Conservation (phyloP, 305 asterid genomes). For the Fraxinus ornus region DNA sequence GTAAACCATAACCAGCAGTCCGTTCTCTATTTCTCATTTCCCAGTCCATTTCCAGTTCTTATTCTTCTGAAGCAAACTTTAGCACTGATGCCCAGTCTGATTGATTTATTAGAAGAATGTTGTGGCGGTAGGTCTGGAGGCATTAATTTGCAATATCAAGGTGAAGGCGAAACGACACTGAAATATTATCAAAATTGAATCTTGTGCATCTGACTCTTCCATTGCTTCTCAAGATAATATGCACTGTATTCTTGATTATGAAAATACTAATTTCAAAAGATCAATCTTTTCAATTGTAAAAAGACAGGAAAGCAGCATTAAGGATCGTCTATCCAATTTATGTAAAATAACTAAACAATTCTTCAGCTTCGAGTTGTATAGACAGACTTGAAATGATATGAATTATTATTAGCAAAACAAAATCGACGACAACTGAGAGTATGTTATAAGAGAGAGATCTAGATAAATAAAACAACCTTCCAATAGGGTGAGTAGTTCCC, state of each 20-base stretch:
- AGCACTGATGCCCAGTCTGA: background rate
- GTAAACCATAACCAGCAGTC: background rate
- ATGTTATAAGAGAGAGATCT: background rate
- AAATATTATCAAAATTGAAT: background rate
- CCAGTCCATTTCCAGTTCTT: background rate
- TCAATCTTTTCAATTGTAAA: background rate
- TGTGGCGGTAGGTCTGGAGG: background rate
- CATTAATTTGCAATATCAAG: background rate
- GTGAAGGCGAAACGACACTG: background rate
- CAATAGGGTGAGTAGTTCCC: slow-evolving; percentile 99
- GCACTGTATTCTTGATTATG: background rate
- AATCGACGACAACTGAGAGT: background rate
- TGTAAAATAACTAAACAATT: slow-evolving; percentile 7
- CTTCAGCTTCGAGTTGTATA: background rate
- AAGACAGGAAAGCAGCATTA: background rate
- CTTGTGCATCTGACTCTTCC: background rate
- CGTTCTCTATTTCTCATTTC: background rate
- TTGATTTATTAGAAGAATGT: background rate
- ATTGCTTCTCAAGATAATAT: slow-evolving; percentile 3
- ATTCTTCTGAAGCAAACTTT: background rate
- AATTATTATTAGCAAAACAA: slow-evolving; percentile 2
- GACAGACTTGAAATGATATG: background rate
- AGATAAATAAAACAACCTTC: slow-evolving; percentile 58
- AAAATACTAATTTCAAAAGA: background rate
- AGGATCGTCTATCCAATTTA: background rate